A percentile compares a stretch with the other conserved stretches of the same genome.
Conservation (phyloP, 495 filamentous ascomycete species). For the Parathielavia hyrcaniae region DNA sequence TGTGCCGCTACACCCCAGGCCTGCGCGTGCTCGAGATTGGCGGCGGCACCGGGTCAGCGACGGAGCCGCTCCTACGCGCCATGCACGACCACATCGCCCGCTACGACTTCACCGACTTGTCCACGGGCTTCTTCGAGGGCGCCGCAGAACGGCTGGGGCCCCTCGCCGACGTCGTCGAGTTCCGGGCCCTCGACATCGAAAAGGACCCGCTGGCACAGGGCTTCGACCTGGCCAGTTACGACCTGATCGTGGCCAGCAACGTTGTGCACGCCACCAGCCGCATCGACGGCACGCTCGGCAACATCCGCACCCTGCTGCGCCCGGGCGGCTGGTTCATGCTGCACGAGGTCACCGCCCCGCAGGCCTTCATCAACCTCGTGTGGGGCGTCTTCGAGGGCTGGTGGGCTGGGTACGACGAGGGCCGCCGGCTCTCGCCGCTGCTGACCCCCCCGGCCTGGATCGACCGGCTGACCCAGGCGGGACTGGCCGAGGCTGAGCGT, state of each 20-base stretch:
- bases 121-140: not conserved
- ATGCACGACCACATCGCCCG: not conserved
- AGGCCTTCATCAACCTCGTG: not conserved
- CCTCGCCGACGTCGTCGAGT: conserved; percentile 38
- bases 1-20: too few species aligned
- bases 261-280: conserved; percentile 22
- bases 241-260: conserved; percentile 48
- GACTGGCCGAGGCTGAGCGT: too few species aligned
- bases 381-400: not conserved
- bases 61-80: conserved; percentile 20
- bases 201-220: conserved; percentile 44
- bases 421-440: too few species aligned
- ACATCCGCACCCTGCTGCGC: not conserved
- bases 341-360: too few species aligned
- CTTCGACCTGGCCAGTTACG: conserved; percentile 41
- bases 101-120: not conserved
- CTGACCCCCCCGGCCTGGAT: too few species aligned
- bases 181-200: conserved; percentile 43
- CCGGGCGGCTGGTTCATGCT: too few species aligned
- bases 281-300: not conserved
- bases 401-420: too few species aligned
- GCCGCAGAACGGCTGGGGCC: conserved; percentile 32
- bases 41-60: not conserved
- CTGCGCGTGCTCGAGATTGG: conserved; percentile 1
- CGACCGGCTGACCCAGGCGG: too few species aligned